Evolutionary conservation across 805 yeast genomes (phyloP), one percentile per base, ranked within the genome.

Genomic region (Saccharomycopsis sp.): DNA sequence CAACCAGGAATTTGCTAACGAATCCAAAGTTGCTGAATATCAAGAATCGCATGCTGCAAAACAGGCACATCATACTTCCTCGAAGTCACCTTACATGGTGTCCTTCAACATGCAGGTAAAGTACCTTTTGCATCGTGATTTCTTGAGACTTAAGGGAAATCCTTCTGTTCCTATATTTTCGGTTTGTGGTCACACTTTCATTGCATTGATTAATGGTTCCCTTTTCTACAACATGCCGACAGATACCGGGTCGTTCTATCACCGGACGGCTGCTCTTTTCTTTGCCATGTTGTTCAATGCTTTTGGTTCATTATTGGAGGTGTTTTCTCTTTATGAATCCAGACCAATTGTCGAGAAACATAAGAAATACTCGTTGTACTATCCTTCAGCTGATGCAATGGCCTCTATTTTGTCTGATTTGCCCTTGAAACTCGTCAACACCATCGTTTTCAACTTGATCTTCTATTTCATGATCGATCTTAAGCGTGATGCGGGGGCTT

Each of bases 311-410:
- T 64, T 78, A 51, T 68, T 78, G 59, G 82, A 78, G 65, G 75
- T 78, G 58, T 68, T 75, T 55, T 60, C 72, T 24, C 67, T 73
- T 34, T 79, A 69, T 62, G 79, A 74, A 59, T 75, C 77, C 35
- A 76, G 87, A 65, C 78, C 81, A 19, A 76, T 84, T 60, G 79
- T 82, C 44, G 83, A 80, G 63, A 83, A 84, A 66, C 88, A 83
- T 62, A 78, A 78, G 62, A 75, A 76, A 25, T 83, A 77, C 64
- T 82, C 85, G 1, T 67, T 84, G 47, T 83, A 83, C 63, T 84
- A 78, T 62, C 86, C 87, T 12, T 73, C 82, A 56, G 85, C 89
- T 3, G 85, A 85, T 65, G 86, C 89, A 0, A 64, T 85, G 50
- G 84, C 87, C 0, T 79, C 84, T 1, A 75, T 84, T 58, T 62